phyloP scores from a whole-genome alignment of 495 filamentous ascomycete genomes.

The Daldinia grandis region DNA sequence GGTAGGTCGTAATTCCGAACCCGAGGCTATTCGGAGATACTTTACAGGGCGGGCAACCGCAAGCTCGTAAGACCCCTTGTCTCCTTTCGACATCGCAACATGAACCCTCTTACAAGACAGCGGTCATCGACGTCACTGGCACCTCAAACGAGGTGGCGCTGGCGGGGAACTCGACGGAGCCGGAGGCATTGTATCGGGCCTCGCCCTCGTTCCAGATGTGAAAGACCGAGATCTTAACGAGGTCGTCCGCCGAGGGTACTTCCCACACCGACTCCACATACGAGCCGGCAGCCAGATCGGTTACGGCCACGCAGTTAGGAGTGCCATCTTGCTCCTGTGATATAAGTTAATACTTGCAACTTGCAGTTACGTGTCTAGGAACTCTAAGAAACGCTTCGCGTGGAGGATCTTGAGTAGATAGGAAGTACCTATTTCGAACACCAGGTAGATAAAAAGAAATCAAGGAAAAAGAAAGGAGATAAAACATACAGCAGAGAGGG shows the following conservation, averaged over 20 bases:
- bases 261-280: conserved; percentile 11
- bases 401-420: background rate
- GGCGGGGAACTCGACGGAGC: conserved; percentile 6
- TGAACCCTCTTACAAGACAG: background rate
- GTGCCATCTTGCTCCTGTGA: background rate
- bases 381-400: background rate
- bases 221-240: conserved; percentile 13
- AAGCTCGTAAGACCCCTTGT: background rate
- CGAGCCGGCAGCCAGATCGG: conserved; percentile 1
- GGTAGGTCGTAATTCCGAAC: background rate
- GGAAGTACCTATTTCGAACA: background rate
- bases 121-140: conserved; percentile 22
- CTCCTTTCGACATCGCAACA: background rate
- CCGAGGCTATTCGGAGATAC: background rate
- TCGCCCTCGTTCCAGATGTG: conserved; percentile 20
- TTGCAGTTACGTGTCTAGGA: background rate
- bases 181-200: conserved; percentile 22
- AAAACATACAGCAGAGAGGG: conserved; percentile 9
- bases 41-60: background rate
- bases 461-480: background rate
- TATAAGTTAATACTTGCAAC: background rate
- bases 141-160: conserved; percentile 4
- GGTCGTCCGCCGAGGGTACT: background rate
- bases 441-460: background rate
- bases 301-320: conserved; percentile 3